Evolutionary conservation across 176 grass and related monocot genomes (phyloP).

Genomic region (Zoysia japonica): DNA sequence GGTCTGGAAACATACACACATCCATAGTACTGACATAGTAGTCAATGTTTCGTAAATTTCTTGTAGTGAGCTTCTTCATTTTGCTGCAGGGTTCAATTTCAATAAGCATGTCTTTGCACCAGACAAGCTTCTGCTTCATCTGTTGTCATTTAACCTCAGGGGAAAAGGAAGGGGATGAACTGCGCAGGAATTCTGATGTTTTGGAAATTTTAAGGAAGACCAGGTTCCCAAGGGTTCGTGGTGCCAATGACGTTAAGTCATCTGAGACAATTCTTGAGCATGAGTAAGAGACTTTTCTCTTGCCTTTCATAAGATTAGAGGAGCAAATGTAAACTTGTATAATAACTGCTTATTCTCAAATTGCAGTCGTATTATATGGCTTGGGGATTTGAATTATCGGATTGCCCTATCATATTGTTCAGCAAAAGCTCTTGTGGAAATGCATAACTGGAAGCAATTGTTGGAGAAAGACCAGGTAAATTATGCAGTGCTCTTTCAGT

Average conservation of each 20-base stretch:
- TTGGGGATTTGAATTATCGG: slow-evolving; percentile 92
- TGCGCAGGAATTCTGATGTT: slow-evolving; percentile 82
- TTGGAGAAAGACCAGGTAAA: slow-evolving; percentile 92
- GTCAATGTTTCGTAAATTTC: slow-evolving; percentile 12
- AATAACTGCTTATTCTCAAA: slow-evolving; percentile 23
- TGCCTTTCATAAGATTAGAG: slow-evolving; percentile 4
- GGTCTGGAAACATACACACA: neutral
- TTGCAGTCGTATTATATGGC: slow-evolving; percentile 89
- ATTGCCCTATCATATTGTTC: slow-evolving; percentile 77
- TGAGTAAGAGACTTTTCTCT: slow-evolving; percentile 53
- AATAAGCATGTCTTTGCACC: slow-evolving; percentile 90
- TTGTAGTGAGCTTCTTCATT: slow-evolving; percentile 4
- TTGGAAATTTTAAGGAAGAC: slow-evolving; percentile 85
- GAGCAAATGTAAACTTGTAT: slow-evolving; percentile 14
- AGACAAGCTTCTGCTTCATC: slow-evolving; percentile 86
- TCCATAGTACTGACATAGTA: slow-evolving; percentile 12
- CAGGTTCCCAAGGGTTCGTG: slow-evolving; percentile 63
- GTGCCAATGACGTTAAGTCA: slow-evolving; percentile 52
- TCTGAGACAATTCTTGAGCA: slow-evolving; percentile 82
- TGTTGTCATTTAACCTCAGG: slow-evolving; percentile 87
- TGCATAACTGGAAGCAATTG: slow-evolving; percentile 88
- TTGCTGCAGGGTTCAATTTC: slow-evolving; percentile 77
- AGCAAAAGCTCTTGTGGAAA: slow-evolving; percentile 79
- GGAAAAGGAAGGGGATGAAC: slow-evolving; percentile 86
- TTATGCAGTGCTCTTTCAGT: slow-evolving; percentile 2